phyloP scores from a whole-genome alignment of 306 rosid species.

The Psophocarpus tetragonolobus region DNA sequence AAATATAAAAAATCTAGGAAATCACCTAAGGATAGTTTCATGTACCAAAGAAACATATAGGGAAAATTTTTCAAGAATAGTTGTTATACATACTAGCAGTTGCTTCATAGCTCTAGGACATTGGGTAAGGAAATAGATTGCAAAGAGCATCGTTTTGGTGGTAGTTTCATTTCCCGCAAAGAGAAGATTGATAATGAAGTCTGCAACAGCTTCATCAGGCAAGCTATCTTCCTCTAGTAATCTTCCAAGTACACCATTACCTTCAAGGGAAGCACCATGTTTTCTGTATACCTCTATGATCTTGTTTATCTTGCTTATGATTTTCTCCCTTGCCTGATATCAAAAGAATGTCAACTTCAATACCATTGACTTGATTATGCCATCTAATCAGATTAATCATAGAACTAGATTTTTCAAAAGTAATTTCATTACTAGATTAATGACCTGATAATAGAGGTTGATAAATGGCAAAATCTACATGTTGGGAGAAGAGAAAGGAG shows the following conservation, averaged over 20 bases:
- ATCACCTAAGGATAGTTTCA: background rate
- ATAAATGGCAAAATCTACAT: too few relatives aligned
- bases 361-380: background rate
- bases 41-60: background rate
- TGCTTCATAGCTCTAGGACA: conserved; percentile 74
- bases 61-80: background rate
- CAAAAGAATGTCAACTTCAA: conserved; percentile 25
- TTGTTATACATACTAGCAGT: conserved; percentile 55
- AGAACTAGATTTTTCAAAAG: background rate
- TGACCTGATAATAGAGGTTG: background rate
- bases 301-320: conserved; percentile 69
- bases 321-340: conserved; percentile 80
- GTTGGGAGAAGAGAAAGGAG: too few relatives aligned
- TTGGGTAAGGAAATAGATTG: conserved; percentile 82
- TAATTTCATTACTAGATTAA: conserved; percentile 8
- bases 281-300: conserved; percentile 57
- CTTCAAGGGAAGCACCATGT: conserved; percentile 38
- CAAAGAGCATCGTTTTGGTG: conserved; percentile 94
- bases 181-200: conserved; percentile 91
- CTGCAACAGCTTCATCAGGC: conserved; percentile 72
- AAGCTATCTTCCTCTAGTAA: conserved; percentile 76
- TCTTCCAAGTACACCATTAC: conserved; percentile 71
- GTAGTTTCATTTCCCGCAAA: conserved; percentile 97
- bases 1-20: background rate
- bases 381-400: background rate